Evolutionary conservation across 176 grass and related monocot species (phyloP).

Genomic region (Triticum monococcum): DNA sequence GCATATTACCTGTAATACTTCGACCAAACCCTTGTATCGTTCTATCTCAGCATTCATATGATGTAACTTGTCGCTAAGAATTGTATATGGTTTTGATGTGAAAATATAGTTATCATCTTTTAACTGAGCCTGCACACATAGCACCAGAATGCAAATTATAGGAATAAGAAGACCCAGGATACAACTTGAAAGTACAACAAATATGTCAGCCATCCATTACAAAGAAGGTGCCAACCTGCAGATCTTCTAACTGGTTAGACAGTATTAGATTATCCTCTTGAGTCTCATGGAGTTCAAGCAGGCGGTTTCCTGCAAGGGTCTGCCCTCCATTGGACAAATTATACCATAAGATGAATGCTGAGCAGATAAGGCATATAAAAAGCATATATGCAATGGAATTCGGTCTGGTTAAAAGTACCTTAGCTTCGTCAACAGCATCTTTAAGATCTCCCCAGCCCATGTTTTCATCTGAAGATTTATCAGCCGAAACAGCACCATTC

Average conservation of each 20-base stretch:
- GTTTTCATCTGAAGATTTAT: conserved; percentile 68
- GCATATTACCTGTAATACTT: conserved; percentile 68
- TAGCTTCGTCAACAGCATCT: conserved; percentile 87
- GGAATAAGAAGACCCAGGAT: conserved; percentile 37
- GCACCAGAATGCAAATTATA: background rate
- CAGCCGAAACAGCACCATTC: conserved; percentile 65
- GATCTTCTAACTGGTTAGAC: conserved; percentile 89
- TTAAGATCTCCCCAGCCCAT: conserved; percentile 81
- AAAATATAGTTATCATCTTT: conserved; percentile 83
- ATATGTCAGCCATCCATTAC: background rate
- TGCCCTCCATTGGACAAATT: conserved; percentile 49
- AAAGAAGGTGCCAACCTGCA: conserved; percentile 65
- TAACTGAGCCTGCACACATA: conserved; percentile 60
- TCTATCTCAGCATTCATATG: conserved; percentile 80
- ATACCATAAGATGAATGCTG: conserved; percentile 28
- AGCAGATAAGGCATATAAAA: conserved; percentile 23
- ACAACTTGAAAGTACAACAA: conserved; percentile 19
- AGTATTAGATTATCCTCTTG: conserved; percentile 93
- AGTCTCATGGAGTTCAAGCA: conserved; percentile 93
- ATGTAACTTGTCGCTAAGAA: conserved; percentile 69
- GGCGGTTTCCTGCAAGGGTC: conserved; percentile 75
- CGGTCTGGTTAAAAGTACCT: conserved; percentile 48
- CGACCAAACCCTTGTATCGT: conserved; percentile 61
- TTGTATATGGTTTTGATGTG: conserved; percentile 66
- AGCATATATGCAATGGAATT: conserved; percentile 17